phyloP scores from a whole-genome alignment of 2,329 filamentous ascomycete species.

The Alternaria ventricosa region DNA sequence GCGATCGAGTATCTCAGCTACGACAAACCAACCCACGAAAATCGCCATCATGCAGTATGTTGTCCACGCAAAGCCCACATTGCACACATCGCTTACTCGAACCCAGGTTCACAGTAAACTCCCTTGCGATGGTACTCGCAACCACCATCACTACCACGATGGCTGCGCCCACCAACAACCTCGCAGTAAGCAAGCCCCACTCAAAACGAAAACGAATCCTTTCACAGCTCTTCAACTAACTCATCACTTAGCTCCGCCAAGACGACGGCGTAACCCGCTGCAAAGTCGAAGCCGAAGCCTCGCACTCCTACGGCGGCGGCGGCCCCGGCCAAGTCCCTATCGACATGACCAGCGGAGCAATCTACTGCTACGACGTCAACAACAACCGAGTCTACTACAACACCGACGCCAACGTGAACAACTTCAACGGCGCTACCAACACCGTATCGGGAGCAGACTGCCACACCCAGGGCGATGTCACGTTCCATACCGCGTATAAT shows the following conservation, averaged over 20 bases:
- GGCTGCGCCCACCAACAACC: not conserved
- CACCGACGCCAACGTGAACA: accelerated
- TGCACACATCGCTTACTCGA: not conserved
- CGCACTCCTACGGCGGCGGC: not conserved
- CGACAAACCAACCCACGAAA: not conserved
- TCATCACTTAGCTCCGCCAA: not conserved
- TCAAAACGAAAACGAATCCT: too few relatives aligned
- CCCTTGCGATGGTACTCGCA: not conserved
- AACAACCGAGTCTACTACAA: accelerated
- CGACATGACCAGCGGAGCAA: accelerated
- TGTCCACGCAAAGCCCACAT: accelerated
- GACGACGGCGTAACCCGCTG: not conserved
- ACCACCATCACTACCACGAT: not conserved
- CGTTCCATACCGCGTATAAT: not conserved
- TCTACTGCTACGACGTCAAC: not conserved
- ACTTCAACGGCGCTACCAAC: not conserved
- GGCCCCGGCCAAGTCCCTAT: accelerated
- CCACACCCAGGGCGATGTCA: not conserved
- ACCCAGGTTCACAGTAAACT: not conserved
- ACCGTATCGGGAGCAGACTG: not conserved
- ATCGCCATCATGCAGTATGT: not conserved
- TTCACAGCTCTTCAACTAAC: not conserved
- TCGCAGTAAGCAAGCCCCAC: not conserved
- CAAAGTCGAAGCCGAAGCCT: not conserved
- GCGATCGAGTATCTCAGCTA: not conserved